phyloP scores from a whole-genome alignment of 441 rosid genomes.

The Erodium moschatum region DNA sequence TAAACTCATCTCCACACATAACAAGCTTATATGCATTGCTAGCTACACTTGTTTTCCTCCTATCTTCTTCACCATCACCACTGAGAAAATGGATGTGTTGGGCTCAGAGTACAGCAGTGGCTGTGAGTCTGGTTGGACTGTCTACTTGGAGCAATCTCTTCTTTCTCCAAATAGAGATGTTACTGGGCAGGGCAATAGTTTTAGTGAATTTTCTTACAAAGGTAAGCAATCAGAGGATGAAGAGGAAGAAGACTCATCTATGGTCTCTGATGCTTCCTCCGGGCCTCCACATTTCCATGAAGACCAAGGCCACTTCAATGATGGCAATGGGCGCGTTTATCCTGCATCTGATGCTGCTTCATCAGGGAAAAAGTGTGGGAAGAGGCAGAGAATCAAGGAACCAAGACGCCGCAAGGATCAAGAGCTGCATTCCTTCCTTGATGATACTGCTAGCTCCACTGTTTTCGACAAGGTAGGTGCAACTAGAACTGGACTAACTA shows the following conservation, averaged over 20 bases:
- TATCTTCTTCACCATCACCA: neutral
- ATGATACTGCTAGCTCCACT: constrained; percentile 90
- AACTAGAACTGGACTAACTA: no score
- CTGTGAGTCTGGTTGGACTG: constrained; percentile 95
- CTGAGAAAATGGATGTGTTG: constrained; percentile 31
- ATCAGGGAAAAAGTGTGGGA: constrained; percentile 21
- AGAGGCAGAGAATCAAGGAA: constrained; percentile 33
- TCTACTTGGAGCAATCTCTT: constrained; percentile 66
- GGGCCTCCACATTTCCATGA: constrained; percentile 65
- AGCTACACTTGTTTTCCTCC: neutral
- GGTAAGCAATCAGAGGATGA: constrained; percentile 16
- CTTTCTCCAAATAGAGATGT: constrained; percentile 23
- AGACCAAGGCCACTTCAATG: constrained; percentile 26
- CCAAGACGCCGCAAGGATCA: constrained; percentile 27
- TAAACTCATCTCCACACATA: neutral
- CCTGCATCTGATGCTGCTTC: constrained; percentile 14
- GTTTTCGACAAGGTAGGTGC: constrained; percentile 25
- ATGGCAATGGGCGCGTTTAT: constrained; percentile 16
- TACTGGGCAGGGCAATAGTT: constrained; percentile 15
- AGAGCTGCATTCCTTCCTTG: constrained; percentile 45
- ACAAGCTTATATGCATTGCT: neutral
- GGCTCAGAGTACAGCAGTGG: constrained; percentile 61
- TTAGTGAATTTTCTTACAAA: constrained; percentile 6
- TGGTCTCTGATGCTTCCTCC: constrained; percentile 98
- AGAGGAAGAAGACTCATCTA: constrained; percentile 62